phyloP scores from a whole-genome alignment of 345 rosid species.

The Pugionium cornutum region DNA sequence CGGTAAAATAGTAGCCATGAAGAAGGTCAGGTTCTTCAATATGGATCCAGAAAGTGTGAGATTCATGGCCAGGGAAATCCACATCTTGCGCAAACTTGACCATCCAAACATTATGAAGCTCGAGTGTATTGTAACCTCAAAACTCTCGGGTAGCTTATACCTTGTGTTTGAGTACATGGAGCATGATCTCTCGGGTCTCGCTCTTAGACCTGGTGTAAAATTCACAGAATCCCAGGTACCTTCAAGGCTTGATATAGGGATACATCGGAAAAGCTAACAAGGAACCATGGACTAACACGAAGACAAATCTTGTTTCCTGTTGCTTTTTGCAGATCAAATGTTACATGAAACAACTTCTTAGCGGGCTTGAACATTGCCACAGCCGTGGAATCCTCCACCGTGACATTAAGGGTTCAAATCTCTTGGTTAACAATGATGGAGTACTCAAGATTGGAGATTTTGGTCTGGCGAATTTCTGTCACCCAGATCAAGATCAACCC shows the following conservation, averaged over 20 bases:
- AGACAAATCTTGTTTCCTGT: slow-evolving; percentile 12
- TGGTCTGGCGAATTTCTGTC: slow-evolving; percentile 77
- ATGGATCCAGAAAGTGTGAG: slow-evolving; percentile 96
- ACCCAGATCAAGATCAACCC: slow-evolving; percentile 77
- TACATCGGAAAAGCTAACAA: neutral
- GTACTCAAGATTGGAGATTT: slow-evolving; percentile 94
- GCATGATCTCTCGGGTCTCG: slow-evolving; percentile 94
- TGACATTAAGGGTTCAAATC: slow-evolving; percentile 94
- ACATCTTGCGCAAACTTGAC: slow-evolving; percentile 79
- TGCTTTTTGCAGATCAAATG: slow-evolving; percentile 74
- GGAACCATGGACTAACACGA: neutral
- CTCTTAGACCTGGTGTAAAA: slow-evolving; percentile 76
- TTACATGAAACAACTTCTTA: slow-evolving; percentile 80
- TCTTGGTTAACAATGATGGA: slow-evolving; percentile 81
- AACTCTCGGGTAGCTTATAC: slow-evolving; percentile 95
- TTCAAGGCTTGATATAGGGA: neutral
- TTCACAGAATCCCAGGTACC: slow-evolving; percentile 52
- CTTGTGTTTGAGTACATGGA: slow-evolving; percentile 93
- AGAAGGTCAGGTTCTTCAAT: slow-evolving; percentile 92
- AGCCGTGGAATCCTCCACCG: slow-evolving; percentile 90
- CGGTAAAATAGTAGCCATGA: slow-evolving; percentile 81
- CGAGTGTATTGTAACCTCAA: slow-evolving; percentile 90
- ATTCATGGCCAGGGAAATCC: slow-evolving; percentile 97
- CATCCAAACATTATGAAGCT: slow-evolving; percentile 90
- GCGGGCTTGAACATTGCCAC: slow-evolving; percentile 96